phyloP scores from a whole-genome alignment of 495 filamentous ascomycete genomes.

The Penicillium cinerascens region DNA sequence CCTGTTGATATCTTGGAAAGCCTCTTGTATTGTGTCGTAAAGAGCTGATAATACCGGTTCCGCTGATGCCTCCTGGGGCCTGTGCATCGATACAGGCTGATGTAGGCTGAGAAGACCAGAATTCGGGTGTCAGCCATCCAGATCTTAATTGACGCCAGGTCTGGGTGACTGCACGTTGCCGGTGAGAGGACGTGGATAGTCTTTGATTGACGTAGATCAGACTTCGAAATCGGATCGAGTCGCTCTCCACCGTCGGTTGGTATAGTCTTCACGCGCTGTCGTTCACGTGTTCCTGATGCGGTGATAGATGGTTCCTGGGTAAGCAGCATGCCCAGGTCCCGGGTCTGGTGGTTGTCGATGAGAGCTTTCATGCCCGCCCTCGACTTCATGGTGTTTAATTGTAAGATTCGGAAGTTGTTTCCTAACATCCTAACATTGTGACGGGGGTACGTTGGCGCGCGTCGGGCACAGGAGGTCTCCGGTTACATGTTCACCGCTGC shows the following conservation, averaged over 20 bases:
- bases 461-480: conserved; percentile 14
- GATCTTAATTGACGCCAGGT: conserved; percentile 20
- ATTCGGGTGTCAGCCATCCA: conserved; percentile 19
- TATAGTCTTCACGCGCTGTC: conserved; percentile 31
- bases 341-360: conserved; percentile 23
- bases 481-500: conserved; percentile 19
- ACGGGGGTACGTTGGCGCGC: not conserved
- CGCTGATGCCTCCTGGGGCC: not conserved
- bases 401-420: conserved; percentile 14
- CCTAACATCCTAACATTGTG: conserved; percentile 1
- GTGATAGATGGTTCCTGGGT: conserved; percentile 27
- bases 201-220: conserved; percentile 25
- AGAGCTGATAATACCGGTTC: conserved; percentile 9
- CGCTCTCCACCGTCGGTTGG: conserved; percentile 11
- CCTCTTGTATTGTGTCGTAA: not conserved
- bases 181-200: conserved; percentile 22
- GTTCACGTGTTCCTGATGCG: conserved; percentile 23
- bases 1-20: too few species aligned
- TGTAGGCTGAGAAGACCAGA: conserved; percentile 20
- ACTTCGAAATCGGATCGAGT: conserved; percentile 15
- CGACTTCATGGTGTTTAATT: conserved; percentile 30
- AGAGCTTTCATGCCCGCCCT: conserved; percentile 25
- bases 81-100: conserved; percentile 4
- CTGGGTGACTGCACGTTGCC: conserved; percentile 23
- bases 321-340: conserved; percentile 24